phyloP scores from a whole-genome alignment of 306 rosid species.

The Vachellia pachyceras region DNA sequence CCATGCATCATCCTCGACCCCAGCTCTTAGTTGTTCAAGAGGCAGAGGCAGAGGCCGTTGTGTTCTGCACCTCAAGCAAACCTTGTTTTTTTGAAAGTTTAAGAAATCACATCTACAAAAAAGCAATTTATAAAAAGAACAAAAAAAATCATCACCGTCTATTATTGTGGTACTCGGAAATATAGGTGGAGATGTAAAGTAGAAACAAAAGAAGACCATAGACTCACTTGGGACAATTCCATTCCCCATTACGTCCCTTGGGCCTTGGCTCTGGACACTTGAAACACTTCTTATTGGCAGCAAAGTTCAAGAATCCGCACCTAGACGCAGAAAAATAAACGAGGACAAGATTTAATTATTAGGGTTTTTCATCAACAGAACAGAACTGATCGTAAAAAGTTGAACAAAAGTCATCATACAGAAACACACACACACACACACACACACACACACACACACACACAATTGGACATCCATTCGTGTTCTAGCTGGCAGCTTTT shows the following conservation, averaged over 20 bases:
- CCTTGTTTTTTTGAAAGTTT: constrained; percentile 58
- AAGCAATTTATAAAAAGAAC: constrained; percentile 2
- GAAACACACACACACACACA: too few species aligned
- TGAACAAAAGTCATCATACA: neutral
- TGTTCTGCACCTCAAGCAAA: constrained; percentile 68
- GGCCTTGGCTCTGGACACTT: constrained; percentile 72
- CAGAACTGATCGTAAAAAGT: constrained; percentile 4
- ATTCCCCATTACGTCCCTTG: constrained; percentile 61
- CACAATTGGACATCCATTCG: constrained; percentile 23
- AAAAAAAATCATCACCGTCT: neutral
- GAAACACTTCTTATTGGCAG: constrained; percentile 68
- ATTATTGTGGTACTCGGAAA: neutral
- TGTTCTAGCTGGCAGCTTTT: constrained; percentile 5
- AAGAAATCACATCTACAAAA: constrained; percentile 69
- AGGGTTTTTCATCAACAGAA: neutral
- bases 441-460: too few species aligned
- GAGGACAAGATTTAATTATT: constrained; percentile 9
- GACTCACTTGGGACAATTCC: constrained; percentile 89
- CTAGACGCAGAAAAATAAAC: constrained; percentile 47
- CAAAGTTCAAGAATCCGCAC: constrained; percentile 84
- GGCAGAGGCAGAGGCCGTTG: too few species aligned
- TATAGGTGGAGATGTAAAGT: neutral
- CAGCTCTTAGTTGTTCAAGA: constrained; percentile 31
- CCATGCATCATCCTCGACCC: constrained; percentile 58
- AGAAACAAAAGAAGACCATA: constrained; percentile 40